Conservation (phyloP, 139 green algal genomes). For the Desmodesmus armatus region DNA sequence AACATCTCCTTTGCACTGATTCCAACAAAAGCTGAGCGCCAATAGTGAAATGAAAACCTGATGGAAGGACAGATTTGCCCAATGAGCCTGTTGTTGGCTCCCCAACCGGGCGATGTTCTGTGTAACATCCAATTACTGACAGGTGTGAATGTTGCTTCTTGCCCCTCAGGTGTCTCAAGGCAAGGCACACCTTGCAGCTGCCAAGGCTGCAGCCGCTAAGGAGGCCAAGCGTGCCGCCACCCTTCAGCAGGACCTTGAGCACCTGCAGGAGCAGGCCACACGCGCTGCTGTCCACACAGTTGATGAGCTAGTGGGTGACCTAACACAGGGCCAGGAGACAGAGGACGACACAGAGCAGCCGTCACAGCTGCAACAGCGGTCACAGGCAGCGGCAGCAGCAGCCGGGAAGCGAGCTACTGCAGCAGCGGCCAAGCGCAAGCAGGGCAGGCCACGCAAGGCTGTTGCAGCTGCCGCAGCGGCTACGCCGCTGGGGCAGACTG, state of each 20-base stretch:
- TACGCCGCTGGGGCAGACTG: not conserved
- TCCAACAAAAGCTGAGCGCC: too few species aligned
- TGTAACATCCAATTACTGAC: too few species aligned
- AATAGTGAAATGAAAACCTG: too few species aligned
- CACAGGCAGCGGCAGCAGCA: constrained; percentile 11
- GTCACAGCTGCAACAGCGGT: not conserved
- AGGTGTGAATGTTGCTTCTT: too few species aligned
- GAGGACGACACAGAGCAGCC: not conserved
- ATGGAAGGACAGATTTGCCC: too few species aligned
- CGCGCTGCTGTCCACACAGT: constrained; percentile 21
- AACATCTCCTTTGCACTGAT: too few species aligned
- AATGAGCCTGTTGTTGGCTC: too few species aligned
- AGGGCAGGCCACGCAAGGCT: not conserved
- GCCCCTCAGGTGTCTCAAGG: too few species aligned
- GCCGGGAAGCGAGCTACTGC: not conserved
- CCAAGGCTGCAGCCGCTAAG: not conserved
- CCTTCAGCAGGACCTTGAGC: constrained; percentile 21
- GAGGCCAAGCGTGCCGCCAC: constrained; percentile 12
- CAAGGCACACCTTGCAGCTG: constrained; percentile 1
- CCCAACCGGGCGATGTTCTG: too few species aligned
- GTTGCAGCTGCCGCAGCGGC: not conserved
- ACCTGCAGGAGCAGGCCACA: constrained; percentile 6
- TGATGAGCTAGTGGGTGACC: not conserved
- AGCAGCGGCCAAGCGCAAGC: constrained; percentile 8
- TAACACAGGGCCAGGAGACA: not conserved